These are phyloP conservation scores for Stagonosporopsis tanaceti DNA, from an alignment of 2,329 filamentous ascomycete genomes.

Conservation along the genomic window DNA sequence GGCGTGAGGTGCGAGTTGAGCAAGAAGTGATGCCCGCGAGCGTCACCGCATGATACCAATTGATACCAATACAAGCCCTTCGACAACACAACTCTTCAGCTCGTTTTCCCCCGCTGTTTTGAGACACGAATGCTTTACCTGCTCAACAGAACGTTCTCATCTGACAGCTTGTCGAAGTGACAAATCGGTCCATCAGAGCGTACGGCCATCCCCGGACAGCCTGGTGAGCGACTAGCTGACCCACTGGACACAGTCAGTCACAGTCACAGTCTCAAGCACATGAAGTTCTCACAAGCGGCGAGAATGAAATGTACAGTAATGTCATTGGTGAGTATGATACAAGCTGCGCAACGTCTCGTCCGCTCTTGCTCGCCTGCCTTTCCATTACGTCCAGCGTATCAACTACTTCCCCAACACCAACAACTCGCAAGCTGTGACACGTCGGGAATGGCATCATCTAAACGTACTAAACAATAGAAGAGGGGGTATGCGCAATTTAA, in stretches of 20 bases:
- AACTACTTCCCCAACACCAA: conserved; percentile 5
- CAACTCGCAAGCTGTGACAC: conserved; percentile 1
- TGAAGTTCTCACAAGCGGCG: no score
- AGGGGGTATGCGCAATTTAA: conserved; percentile 37
- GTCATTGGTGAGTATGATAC: neutral
- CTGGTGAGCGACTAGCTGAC: no score
- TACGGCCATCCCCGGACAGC: no score
- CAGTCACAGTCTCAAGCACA: no score
- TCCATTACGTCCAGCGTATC: conserved; percentile 18
- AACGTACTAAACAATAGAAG: conserved; percentile 28
- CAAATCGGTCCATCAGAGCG: no score
- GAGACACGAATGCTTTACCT: no score
- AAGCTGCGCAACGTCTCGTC: neutral
- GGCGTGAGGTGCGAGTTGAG: neutral
- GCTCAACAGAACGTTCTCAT: no score
- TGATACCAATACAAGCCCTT: conserved; percentile 14
- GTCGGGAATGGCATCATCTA: conserved; percentile 25
- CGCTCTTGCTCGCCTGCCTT: neutral
- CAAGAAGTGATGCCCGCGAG: no score
- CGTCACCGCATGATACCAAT: no score
- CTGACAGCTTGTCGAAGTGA: no score
- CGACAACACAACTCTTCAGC: neutral
- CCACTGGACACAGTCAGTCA: no score
- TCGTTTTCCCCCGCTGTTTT: no score
- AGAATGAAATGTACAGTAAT: conserved; percentile 1